Evolutionary conservation across 495 filamentous ascomycete genomes (phyloP).

Genomic region (Beverwykella pulmonaria): DNA sequence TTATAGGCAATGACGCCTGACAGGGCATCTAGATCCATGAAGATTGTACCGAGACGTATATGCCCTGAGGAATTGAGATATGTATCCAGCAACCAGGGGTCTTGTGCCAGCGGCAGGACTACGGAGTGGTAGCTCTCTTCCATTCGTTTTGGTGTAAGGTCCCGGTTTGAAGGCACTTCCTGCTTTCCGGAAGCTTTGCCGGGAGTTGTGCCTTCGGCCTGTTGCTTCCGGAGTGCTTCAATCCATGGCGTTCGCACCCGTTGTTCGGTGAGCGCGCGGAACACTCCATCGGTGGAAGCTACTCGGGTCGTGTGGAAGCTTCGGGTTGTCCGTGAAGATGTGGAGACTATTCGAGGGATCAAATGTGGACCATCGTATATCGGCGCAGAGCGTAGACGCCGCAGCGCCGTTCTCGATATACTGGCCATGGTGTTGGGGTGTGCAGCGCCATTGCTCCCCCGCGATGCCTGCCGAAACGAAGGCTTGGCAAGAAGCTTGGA

Average conservation of each 20-base stretch:
- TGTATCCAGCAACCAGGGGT: constrained; percentile 70
- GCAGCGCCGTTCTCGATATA: constrained; percentile 20
- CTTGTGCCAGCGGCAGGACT: constrained; percentile 67
- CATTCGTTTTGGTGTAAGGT: constrained; percentile 66
- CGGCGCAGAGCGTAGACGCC: background rate
- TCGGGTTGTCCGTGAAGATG: background rate
- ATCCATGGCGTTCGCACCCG: constrained; percentile 71
- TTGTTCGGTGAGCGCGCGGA: constrained; percentile 55
- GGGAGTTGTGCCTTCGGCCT: constrained; percentile 47
- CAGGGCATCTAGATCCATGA: constrained; percentile 83
- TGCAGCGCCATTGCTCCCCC: no score
- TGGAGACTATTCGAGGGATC: background rate
- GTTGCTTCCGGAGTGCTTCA: constrained; percentile 61
- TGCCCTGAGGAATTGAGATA: constrained; percentile 70
- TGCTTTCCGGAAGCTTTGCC: constrained; percentile 38
- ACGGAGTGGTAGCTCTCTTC: constrained; percentile 65
- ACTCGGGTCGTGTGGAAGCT: constrained; percentile 33
- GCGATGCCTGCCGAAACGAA: constrained; percentile 18
- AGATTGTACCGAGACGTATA: constrained; percentile 67
- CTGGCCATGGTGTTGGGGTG: constrained; percentile 23
- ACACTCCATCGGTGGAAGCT: constrained; percentile 54
- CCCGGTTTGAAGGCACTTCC: constrained; percentile 48
- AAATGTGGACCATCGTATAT: constrained; percentile 1
- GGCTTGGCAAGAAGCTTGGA: constrained; percentile 13
- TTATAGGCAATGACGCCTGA: constrained; percentile 81